phyloP scores from a whole-genome alignment of 2,329 filamentous ascomycete species.

The Cercospora zeina region DNA sequence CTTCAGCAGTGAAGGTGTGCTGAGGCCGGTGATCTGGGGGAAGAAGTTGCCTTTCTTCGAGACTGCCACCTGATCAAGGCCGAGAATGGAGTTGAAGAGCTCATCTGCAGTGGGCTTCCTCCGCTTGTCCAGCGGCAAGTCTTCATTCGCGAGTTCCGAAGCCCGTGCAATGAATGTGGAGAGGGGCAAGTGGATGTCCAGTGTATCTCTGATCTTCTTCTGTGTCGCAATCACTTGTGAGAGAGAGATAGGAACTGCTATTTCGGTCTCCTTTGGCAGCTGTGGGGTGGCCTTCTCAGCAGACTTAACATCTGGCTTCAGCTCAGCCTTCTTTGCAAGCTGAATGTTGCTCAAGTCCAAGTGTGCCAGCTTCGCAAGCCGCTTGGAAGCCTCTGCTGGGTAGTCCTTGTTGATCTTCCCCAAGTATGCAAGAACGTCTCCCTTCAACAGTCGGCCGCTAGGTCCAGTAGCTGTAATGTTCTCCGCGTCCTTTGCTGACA shows the following conservation, averaged over 20 bases:
- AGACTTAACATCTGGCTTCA: constrained; percentile 50
- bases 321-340: constrained; percentile 53
- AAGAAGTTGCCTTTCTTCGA: constrained; percentile 65
- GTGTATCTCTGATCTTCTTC: constrained; percentile 71
- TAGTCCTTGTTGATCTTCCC: constrained; percentile 73
- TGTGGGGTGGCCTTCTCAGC: constrained; percentile 46
- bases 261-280: constrained; percentile 53
- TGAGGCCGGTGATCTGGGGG: constrained; percentile 66
- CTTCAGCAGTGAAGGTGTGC: constrained; percentile 45
- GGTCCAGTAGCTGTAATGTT: constrained; percentile 88
- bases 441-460: constrained; percentile 85
- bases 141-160: constrained; percentile 81
- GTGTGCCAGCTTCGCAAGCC: constrained; percentile 73
- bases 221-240: constrained; percentile 77
- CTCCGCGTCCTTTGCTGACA: constrained; percentile 72
- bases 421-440: constrained; percentile 87
- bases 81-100: constrained; percentile 86
- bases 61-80: constrained; percentile 56
- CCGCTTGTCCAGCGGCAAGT: constrained; percentile 67
- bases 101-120: constrained; percentile 72
- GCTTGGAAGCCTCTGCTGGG: constrained; percentile 68
- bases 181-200: constrained; percentile 79
- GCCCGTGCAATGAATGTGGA: constrained; percentile 86
- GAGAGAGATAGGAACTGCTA: constrained; percentile 77
- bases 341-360: constrained; percentile 97